Conservation (phyloP, 2,329 filamentous ascomycete species). For the Macrophomina pseudophaseolina region DNA sequence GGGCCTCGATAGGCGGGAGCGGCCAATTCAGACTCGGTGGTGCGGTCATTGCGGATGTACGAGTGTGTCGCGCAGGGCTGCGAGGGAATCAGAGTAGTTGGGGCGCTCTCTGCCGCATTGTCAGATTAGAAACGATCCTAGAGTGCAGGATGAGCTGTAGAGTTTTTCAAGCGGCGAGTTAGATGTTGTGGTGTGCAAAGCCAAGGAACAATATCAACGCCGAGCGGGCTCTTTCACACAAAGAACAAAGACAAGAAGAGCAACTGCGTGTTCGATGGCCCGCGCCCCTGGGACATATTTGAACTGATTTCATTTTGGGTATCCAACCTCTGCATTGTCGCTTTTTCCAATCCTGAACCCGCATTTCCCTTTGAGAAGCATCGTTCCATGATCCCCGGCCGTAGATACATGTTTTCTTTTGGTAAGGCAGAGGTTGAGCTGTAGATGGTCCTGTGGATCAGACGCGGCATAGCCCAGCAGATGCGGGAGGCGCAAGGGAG, state of each 20-base stretch:
- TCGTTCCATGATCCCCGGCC: not conserved
- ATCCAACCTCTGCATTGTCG: not conserved
- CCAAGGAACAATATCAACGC: slow-evolving; percentile 22
- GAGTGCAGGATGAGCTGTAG: not conserved
- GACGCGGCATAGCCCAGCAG: not conserved
- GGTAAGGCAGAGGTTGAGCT: not conserved
- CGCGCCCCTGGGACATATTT: not conserved
- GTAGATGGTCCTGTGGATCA: not conserved
- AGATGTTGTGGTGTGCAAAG: not conserved
- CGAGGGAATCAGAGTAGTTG: not conserved
- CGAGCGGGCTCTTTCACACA: slow-evolving; percentile 21
- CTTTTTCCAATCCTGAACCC: not conserved
- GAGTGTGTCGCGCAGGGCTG: not conserved
- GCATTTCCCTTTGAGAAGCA: too few relatives aligned
- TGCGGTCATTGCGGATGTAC: slow-evolving; percentile 7
- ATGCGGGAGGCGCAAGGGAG: not conserved
- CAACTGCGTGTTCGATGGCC: not conserved
- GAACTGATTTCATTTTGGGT: not conserved
- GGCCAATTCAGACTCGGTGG: not conserved
- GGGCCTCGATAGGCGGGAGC: not conserved
- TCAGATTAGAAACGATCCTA: not conserved
- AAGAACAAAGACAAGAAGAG: slow-evolving; percentile 21
- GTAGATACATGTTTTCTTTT: not conserved
- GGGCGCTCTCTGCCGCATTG: not conserved
- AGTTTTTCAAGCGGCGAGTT: not conserved